phyloP scores from a whole-genome alignment of 2,329 filamentous ascomycete species.

The Clarireedia monteithiana region DNA sequence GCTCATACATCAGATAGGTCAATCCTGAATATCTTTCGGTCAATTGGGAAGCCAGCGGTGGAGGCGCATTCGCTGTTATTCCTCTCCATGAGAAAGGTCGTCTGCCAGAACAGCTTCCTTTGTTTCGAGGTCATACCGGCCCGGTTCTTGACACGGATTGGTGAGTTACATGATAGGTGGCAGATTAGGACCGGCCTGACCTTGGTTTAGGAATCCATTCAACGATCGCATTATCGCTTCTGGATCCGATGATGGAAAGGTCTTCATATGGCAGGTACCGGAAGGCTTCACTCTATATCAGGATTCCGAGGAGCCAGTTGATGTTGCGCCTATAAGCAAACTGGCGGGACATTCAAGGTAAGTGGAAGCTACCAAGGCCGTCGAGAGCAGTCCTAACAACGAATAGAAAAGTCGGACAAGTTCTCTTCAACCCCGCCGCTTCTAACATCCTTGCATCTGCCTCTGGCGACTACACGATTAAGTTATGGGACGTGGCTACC shows the following conservation, averaged over 20 bases:
- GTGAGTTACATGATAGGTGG: conserved; percentile 39
- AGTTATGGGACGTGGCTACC: conserved; percentile 87
- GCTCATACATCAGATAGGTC: conserved; percentile 47
- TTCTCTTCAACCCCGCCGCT: conserved; percentile 93
- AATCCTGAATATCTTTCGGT: conserved; percentile 95
- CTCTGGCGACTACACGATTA: conserved; percentile 90
- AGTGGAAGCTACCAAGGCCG: conserved; percentile 19
- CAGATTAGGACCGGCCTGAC: conserved; percentile 16
- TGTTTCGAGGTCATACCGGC: conserved; percentile 94
- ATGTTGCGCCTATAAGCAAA: conserved; percentile 75
- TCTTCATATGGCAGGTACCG: conserved; percentile 94
- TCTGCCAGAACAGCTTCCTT: conserved; percentile 82
- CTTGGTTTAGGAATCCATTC: conserved; percentile 73
- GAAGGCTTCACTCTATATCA: conserved; percentile 76
- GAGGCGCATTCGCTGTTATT: conserved; percentile 94
- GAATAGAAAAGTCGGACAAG: conserved; percentile 87
- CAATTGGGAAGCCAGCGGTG: conserved; percentile 96
- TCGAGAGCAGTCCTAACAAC: conserved; percentile 20
- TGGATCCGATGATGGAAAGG: conserved; percentile 92
- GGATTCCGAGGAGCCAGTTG: conserved; percentile 74
- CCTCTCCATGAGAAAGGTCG: conserved; percentile 84
- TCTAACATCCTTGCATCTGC: conserved; percentile 93
- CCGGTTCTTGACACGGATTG: conserved; percentile 97
- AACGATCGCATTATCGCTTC: conserved; percentile 90
- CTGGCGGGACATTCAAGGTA: conserved; percentile 82